phyloP scores from a whole-genome alignment of 768 basidiomycete genomes.

The Leccinum subgranulosum region DNA sequence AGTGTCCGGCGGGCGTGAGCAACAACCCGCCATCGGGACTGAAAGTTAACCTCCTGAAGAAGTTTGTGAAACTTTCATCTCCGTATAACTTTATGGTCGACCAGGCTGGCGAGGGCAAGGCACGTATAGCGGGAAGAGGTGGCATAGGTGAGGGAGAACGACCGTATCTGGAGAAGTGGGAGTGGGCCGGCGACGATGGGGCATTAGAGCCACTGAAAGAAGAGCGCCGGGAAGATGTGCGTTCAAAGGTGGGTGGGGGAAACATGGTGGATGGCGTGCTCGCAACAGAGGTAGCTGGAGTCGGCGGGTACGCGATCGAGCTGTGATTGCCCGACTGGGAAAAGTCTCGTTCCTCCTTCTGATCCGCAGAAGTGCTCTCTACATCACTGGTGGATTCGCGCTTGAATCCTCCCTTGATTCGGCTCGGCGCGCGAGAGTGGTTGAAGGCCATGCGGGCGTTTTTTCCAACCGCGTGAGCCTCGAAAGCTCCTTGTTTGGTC shows the following conservation, averaged over 20 bases:
- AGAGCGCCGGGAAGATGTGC: constrained; percentile 58
- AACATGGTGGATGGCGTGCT: constrained; percentile 60
- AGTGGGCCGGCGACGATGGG: constrained; percentile 62
- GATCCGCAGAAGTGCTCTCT: constrained; percentile 62
- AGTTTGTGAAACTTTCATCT: constrained; percentile 92
- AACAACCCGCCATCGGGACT: constrained; percentile 93
- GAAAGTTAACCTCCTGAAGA: constrained; percentile 92
- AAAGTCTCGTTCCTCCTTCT: constrained; percentile 40
- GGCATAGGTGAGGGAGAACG: constrained; percentile 90
- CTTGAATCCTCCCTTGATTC: constrained; percentile 55
- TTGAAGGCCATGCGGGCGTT: constrained; percentile 69
- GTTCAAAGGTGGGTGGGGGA: constrained; percentile 49
- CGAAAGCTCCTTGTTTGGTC: constrained; percentile 75
- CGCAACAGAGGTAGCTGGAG: constrained; percentile 65
- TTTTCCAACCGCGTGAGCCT: constrained; percentile 88
- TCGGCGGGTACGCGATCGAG: constrained; percentile 42
- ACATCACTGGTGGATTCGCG: constrained; percentile 79
- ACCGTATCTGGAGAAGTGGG: constrained; percentile 61
- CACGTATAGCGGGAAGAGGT: constrained; percentile 89
- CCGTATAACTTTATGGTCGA: constrained; percentile 82
- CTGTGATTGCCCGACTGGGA: constrained; percentile 29
- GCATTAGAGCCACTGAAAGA: constrained; percentile 81
- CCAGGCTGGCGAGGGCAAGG: constrained; percentile 59
- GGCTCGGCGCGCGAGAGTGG: constrained; percentile 71
- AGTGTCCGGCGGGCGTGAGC: constrained; percentile 94